Evolutionary conservation across 306 rosid species (phyloP), one percentile per base, ranked within the genome.

Genomic region (Mimosa pudica): DNA sequence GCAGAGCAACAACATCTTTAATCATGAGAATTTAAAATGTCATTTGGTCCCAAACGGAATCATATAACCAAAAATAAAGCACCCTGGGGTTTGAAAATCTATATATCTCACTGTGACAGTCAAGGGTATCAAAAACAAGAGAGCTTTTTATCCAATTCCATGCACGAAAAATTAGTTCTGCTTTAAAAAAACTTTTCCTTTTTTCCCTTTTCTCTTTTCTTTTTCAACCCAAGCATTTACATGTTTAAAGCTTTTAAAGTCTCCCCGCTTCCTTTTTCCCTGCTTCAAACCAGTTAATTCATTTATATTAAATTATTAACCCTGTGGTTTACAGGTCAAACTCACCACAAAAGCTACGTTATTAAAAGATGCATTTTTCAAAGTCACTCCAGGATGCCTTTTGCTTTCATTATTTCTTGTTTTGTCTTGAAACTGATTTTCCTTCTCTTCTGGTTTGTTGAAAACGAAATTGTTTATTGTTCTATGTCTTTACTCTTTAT

Each of bases 51-150:
- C 85, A 82, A 78, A 76, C 46, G 71, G 85, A 74, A 80, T 85
- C 42, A 52, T 80, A 69, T 62, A 81, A 14, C 4, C 5, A 14
- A 14, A 52, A 52, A 16, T 0, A 52, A 16, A 52, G 58, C 58
- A 52, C 76, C 79, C 74, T 36, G 44, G 60, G 71, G 32, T 57
- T 45, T 84, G 82, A 86, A 87, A 86, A 70, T 70, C 78, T 30
- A 51, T 67, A 87, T 24, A 24, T 24, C 30, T 92, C 69, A 91
- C 93, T 89, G 93, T 91, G 86, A 88, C 74, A 69, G 98, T 91
- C 95, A 91, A 91, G 89, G 91, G 87, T 86, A 84, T 71, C 86
- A 84, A 88, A 93, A 88, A 84, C 82, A 87, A 82, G 84, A 87
- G 81, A 54, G 70, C 89, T 90, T 93, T 84, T 74, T 77, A 91